Evolutionary conservation across 108 stramenopile genomes (phyloP), one percentile per base, ranked within the genome.

Genomic region (Nitzschia sp.): DNA sequence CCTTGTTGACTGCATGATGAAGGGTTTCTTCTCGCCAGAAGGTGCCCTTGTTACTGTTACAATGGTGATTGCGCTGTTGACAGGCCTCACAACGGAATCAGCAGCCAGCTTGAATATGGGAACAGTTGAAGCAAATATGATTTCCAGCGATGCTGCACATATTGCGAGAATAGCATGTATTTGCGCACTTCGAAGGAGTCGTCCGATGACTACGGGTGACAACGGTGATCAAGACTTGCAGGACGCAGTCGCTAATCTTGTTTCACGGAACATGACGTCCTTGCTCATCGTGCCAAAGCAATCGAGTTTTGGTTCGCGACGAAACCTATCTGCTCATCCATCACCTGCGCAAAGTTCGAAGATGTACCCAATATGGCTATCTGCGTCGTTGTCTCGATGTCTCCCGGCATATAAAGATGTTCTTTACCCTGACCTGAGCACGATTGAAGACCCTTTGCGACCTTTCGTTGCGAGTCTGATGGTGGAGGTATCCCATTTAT

Each of bases 21-120:
- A 74, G 48, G 94, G 91, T 50, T 89, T 91, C 71, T 92, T 92
- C 65, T 86, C 81, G 12, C 76, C 82, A 0, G 86, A 88, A 63
- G 70, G 80, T 8, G 74, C 86, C 44, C 76, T 92, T 5, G 72
- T 84, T 39, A 71, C 79, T 39, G 82, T 91, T 0, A 73, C 70
- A 19, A 80, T 87, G 60, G 68, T 71, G 29, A 62, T 89, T 56
- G 62, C 72, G 11, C 70, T 83, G 6, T 69, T 93, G 53, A 71
- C 72, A n/a, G 73, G 71, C 51, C 56, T 93, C 24, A 86, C 87
- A 25, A 63, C 82, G 42, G 81, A 83, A 12, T 80, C 88, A 12
- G 70, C 77, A 44, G 84, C 85, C 39, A 79, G 78, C 50, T 60
- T 76, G 29, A 78, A 79, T 20, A 57, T 89, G 41, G 76, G 67